Evolutionary conservation across 2,329 filamentous ascomycete genomes (phyloP).

Genomic region (Colletotrichum costaricense): DNA sequence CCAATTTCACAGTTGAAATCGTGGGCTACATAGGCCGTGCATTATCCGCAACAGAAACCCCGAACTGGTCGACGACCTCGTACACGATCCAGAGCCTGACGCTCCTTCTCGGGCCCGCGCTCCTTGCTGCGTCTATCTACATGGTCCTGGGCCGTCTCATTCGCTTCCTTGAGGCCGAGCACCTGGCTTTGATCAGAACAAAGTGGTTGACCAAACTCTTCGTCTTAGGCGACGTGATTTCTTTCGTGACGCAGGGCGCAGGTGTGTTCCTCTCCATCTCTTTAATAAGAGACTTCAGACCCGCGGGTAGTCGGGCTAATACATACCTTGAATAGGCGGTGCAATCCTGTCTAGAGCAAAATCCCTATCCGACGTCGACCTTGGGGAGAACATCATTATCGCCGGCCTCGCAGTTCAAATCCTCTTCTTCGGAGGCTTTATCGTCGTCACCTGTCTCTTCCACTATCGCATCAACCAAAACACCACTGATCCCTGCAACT

Average conservation of each 20-base stretch:
- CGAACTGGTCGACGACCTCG: not conserved
- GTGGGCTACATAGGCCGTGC: too few relatives aligned
- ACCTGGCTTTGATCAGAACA: constrained; percentile 40
- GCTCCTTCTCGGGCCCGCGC: constrained; percentile 19
- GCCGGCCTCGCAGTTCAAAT: constrained; percentile 63
- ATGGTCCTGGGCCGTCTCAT: constrained; percentile 31
- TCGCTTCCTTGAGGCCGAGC: not conserved
- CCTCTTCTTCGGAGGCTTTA: constrained; percentile 62
- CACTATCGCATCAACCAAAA: constrained; percentile 43
- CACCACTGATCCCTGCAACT: constrained; percentile 35
- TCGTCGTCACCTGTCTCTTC: constrained; percentile 56
- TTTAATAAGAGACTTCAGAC: too few relatives aligned
- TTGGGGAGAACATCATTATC: constrained; percentile 57
- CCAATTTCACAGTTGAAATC: too few relatives aligned
- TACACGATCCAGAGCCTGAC: constrained; percentile 21
- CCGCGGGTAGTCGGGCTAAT: too few relatives aligned
- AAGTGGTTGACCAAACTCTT: constrained; percentile 36
- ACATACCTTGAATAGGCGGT: not conserved
- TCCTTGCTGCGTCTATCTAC: constrained; percentile 30
- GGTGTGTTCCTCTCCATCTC: not conserved
- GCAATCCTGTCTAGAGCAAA: not conserved
- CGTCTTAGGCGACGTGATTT: constrained; percentile 30
- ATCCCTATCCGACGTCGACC: not conserved
- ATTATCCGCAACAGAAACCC: not conserved
- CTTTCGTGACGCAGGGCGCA: constrained; percentile 21